Conservation (phyloP, 1,284 basidiomycete species). For the Waitea zeae region DNA sequence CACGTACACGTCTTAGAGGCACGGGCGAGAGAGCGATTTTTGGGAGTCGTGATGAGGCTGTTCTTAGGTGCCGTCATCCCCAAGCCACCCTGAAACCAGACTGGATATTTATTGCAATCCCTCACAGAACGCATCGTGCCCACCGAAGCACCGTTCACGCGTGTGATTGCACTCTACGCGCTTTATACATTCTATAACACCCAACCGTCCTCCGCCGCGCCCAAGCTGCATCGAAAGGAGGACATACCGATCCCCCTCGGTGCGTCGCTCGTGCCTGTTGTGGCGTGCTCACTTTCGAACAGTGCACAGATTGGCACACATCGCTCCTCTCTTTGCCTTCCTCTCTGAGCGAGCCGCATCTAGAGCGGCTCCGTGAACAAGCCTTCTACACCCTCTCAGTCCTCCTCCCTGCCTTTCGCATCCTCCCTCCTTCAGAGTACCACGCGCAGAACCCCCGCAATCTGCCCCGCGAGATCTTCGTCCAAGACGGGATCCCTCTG, state of each 20-base stretch:
- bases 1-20: constrained; percentile 55
- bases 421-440: constrained; percentile 33
- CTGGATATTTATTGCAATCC: too few species aligned
- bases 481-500: constrained; percentile 18
- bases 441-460: constrained; percentile 37
- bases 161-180: constrained; percentile 42
- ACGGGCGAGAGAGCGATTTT: constrained; percentile 39
- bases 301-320: constrained; percentile 31
- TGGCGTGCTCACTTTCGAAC: too few species aligned
- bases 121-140: too few species aligned
- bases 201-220: constrained; percentile 35
- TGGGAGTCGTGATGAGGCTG: constrained; percentile 37
- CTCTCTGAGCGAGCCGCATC: constrained; percentile 17
- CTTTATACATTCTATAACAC: constrained; percentile 49
- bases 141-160: constrained; percentile 28
- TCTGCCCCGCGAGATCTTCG: constrained; percentile 46
- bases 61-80: constrained; percentile 37
- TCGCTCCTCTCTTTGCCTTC: constrained; percentile 27
- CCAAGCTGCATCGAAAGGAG: too few species aligned
- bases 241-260: too few species aligned
- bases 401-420: constrained; percentile 35
- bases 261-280: too few species aligned
- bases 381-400: constrained; percentile 26
- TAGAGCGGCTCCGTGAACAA: constrained; percentile 29
- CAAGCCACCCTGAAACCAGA: too few species aligned